Conservation (phyloP, 2,329 filamentous ascomycete species). For the Cryoendolithus antarcticus region DNA sequence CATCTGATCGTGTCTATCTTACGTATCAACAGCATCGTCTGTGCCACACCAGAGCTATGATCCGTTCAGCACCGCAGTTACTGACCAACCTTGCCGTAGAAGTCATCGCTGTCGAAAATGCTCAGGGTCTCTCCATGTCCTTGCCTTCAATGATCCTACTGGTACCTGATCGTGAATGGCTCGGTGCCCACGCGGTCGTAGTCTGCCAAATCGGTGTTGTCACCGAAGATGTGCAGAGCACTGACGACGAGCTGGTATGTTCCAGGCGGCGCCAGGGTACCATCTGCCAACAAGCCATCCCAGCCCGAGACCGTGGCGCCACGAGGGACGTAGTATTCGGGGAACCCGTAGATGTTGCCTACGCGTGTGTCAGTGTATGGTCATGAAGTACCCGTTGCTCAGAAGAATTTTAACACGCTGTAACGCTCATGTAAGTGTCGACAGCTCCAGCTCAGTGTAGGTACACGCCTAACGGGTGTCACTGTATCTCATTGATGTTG, state of each 20-base stretch:
- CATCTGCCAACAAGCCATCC: slow-evolving; percentile 18
- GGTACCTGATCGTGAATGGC: slow-evolving; percentile 12
- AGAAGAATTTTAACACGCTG: slow-evolving; percentile 1
- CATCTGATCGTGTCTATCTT: too few relatives aligned
- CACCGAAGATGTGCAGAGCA: slow-evolving; percentile 20
- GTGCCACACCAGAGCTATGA: too few relatives aligned
- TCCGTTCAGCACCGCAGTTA: too few relatives aligned
- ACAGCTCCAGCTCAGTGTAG: too few relatives aligned
- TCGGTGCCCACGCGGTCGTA: slow-evolving; percentile 16
- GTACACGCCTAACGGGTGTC: too few relatives aligned
- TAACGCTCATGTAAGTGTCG: not conserved
- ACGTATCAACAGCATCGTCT: too few relatives aligned
- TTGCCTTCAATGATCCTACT: too few relatives aligned
- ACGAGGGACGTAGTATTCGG: slow-evolving; percentile 10
- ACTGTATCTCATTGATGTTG: too few relatives aligned
- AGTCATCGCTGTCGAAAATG: too few relatives aligned
- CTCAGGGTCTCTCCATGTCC: too few relatives aligned
- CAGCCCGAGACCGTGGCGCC: slow-evolving; percentile 8
- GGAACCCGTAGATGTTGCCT: slow-evolving; percentile 10
- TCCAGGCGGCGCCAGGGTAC: slow-evolving; percentile 16
- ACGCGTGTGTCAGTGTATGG: not conserved
- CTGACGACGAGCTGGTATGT: slow-evolving; percentile 17
- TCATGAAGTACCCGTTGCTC: not conserved
- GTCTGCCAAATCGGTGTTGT: slow-evolving; percentile 13
- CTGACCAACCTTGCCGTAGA: too few relatives aligned